Evolutionary conservation across 192 early-diverging fungal species (phyloP).

Genomic region (Dissophora ornata): DNA sequence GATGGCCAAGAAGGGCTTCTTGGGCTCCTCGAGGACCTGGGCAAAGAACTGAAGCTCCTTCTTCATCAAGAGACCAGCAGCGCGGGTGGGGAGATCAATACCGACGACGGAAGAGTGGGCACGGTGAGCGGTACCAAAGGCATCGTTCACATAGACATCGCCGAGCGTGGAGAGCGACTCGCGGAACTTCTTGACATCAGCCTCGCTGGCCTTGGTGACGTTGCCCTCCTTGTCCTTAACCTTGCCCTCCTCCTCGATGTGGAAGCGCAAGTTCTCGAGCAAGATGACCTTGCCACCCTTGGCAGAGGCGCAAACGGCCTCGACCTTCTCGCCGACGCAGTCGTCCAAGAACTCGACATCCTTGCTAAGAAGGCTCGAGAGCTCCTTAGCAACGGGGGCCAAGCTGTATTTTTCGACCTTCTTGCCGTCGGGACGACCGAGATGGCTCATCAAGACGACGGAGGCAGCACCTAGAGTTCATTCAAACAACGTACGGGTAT

Average conservation of each 20-base stretch:
- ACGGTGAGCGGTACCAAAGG: slow-evolving; percentile 99
- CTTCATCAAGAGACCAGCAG: slow-evolving; percentile 98
- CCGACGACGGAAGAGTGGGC: slow-evolving; percentile 99
- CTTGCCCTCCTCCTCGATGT: slow-evolving; percentile 97
- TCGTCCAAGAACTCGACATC: slow-evolving; percentile 92
- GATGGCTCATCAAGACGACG: slow-evolving; percentile 96
- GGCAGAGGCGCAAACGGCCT: slow-evolving; percentile 78
- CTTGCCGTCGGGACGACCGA: slow-evolving; percentile 97
- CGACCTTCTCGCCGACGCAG: slow-evolving; percentile 93
- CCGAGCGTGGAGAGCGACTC: slow-evolving; percentile 92
- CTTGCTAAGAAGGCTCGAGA: slow-evolving; percentile 78
- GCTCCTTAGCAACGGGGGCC: slow-evolving; percentile 88
- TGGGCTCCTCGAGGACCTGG: slow-evolving; percentile 93
- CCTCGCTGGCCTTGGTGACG: slow-evolving; percentile 88
- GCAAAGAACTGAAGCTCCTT: slow-evolving; percentile 99
- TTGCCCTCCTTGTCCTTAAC: slow-evolving; percentile 90
- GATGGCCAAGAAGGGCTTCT: slow-evolving; percentile 95
- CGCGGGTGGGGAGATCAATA: slow-evolving; percentile 87
- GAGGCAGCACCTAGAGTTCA: slow-evolving; percentile 73
- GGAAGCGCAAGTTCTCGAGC: slow-evolving; percentile 98
- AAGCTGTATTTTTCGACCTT: slow-evolving; percentile 90
- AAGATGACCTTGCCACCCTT: slow-evolving; percentile 85
- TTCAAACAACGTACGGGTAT: background rate
- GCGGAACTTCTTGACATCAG: slow-evolving; percentile 88
- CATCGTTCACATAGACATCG: slow-evolving; percentile 98